Percentiles rank a stretch among this genome's conserved stretches.
Conservation (phyloP, 306 rosid genomes). For the Urtica urens region DNA sequence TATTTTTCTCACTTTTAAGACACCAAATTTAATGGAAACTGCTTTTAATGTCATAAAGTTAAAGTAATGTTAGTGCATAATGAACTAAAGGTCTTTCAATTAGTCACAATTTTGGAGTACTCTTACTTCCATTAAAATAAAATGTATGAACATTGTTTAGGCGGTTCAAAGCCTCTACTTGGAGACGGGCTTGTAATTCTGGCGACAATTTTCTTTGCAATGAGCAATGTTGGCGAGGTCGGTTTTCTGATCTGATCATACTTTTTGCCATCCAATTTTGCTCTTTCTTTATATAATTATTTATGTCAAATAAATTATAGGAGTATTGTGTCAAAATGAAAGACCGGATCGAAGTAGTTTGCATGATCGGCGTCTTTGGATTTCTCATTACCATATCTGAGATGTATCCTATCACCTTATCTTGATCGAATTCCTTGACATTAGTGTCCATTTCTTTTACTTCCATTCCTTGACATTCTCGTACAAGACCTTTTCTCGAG, state of each 20-base stretch:
- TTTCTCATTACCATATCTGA: slow-evolving; percentile 32
- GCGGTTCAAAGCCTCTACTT: slow-evolving; percentile 40
- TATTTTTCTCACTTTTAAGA: too few species aligned
- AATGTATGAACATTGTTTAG: too few species aligned
- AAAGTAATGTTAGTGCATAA: too few species aligned
- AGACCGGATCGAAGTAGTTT: slow-evolving; percentile 45
- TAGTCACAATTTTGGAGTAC: too few species aligned
- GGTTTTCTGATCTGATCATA: slow-evolving; percentile 6
- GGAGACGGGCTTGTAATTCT: slow-evolving; percentile 56
- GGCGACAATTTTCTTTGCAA: slow-evolving; percentile 48
- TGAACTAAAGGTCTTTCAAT: too few species aligned
- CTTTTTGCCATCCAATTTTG: neutral
- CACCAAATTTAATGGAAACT: too few species aligned
- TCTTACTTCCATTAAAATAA: too few species aligned
- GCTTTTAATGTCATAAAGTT: too few species aligned
- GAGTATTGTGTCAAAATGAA: slow-evolving; percentile 56
- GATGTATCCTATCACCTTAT: slow-evolving; percentile 39
- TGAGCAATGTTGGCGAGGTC: slow-evolving; percentile 72
- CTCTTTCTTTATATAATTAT: neutral
- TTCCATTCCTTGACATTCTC: slow-evolving; percentile 18
- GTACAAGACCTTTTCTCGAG: slow-evolving; percentile 39
- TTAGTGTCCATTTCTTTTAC: neutral
- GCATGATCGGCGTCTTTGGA: slow-evolving; percentile 53
- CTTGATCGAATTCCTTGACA: neutral
- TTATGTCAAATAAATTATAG: slow-evolving; percentile 26